These are phyloP conservation scores for Lolium multiflorum DNA, from an alignment of 176 grass and related monocot species.

Conservation along the genomic window DNA sequence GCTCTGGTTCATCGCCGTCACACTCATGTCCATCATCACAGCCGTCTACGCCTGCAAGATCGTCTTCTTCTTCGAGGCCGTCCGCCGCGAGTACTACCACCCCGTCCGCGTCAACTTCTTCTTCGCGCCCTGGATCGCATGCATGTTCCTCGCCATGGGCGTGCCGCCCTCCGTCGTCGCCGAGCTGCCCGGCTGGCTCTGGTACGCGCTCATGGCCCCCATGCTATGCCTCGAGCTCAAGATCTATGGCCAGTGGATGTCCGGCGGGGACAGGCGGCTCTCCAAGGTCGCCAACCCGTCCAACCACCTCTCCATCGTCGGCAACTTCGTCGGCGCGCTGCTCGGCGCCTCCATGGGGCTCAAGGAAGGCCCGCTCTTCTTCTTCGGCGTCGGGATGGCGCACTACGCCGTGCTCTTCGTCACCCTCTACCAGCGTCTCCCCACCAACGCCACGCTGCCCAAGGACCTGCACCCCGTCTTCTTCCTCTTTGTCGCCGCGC, in stretches of 20 bases:
- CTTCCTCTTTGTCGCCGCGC: slow-evolving; percentile 93
- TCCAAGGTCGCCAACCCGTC: slow-evolving; percentile 92
- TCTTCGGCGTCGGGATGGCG: slow-evolving; percentile 82
- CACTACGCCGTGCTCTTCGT: slow-evolving; percentile 94
- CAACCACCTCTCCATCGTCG: slow-evolving; percentile 83
- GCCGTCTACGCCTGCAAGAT: slow-evolving; percentile 67
- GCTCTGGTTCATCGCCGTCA: slow-evolving; percentile 73
- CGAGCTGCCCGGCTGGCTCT: slow-evolving; percentile 50
- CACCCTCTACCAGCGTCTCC: slow-evolving; percentile 93
- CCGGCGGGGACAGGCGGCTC: slow-evolving; percentile 75
- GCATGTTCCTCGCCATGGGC: slow-evolving; percentile 75
- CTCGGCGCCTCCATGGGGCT: slow-evolving; percentile 85
- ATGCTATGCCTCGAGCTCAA: slow-evolving; percentile 81
- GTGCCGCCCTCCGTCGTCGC: slow-evolving; percentile 49
- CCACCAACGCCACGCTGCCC: slow-evolving; percentile 88
- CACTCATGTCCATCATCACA: slow-evolving; percentile 49
- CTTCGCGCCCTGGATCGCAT: slow-evolving; percentile 89
- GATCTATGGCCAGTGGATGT: slow-evolving; percentile 98
- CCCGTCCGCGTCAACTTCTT: slow-evolving; percentile 95
- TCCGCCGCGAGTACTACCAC: slow-evolving; percentile 89
- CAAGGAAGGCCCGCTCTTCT: slow-evolving; percentile 77
- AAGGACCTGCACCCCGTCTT: slow-evolving; percentile 96
- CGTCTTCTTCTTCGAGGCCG: slow-evolving; percentile 85
- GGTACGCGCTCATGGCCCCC: slow-evolving; percentile 91
- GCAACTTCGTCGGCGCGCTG: slow-evolving; percentile 91